These are phyloP conservation scores for Colletotrichum viniferum DNA, from an alignment of 2,329 filamentous ascomycete species.

Conservation along the genomic window DNA sequence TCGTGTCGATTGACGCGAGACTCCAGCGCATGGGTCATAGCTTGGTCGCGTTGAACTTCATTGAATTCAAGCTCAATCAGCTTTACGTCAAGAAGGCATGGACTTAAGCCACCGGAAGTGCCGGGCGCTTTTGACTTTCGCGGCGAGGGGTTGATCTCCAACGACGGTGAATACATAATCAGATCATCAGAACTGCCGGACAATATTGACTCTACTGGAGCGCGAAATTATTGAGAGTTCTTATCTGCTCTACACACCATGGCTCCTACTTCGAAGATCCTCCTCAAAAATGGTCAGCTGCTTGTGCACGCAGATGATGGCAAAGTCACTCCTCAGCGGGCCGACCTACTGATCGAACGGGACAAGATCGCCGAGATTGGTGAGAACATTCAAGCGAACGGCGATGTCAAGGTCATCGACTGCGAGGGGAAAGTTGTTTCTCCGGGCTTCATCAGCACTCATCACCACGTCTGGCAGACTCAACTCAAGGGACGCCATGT, in stretches of 20 bases:
- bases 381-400: slow-evolving; percentile 36
- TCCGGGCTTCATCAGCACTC: slow-evolving; percentile 48
- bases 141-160: not conserved
- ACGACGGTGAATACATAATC: not conserved
- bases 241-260: not conserved
- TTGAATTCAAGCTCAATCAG: not conserved
- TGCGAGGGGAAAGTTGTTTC: slow-evolving; percentile 42
- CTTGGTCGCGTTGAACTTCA: not conserved
- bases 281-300: not conserved
- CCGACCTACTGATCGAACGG: not conserved
- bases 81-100: not conserved
- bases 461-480: slow-evolving; percentile 51
- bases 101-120: not conserved
- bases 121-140: not conserved
- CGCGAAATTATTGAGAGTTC: accelerated
- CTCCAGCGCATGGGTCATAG: not conserved
- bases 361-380: slow-evolving; percentile 32
- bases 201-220: accelerated
- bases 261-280: not conserved
- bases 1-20: not conserved
- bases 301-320: not conserved
- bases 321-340: not conserved
- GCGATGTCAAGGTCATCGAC: slow-evolving; percentile 38
- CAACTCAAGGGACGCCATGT: slow-evolving; percentile 29
- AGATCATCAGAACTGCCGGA: not conserved